Evolutionary conservation across 2,329 filamentous ascomycete species (phyloP).

Genomic region (Chaetomium sp.): DNA sequence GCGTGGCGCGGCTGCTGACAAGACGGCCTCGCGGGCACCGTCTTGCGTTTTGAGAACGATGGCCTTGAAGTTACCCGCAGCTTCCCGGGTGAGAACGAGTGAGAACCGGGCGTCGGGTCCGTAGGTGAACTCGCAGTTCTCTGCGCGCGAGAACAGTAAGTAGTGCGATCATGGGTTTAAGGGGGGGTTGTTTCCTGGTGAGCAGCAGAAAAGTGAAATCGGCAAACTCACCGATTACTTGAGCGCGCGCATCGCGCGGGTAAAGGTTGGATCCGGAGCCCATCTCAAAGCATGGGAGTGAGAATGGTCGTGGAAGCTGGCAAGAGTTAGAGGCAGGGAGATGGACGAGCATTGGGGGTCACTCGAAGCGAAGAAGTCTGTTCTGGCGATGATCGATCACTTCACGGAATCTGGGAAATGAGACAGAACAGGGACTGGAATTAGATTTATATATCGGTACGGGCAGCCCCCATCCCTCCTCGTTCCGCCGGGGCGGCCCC

Average conservation of each 20-base stretch:
- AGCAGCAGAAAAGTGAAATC: background rate
- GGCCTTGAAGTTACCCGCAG: slow-evolving; percentile 23
- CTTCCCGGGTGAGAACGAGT: slow-evolving; percentile 25
- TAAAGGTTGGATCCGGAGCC: slow-evolving; percentile 7
- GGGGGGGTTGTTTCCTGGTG: slow-evolving; percentile 4
- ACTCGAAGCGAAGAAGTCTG: background rate
- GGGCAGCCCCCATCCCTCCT: too few species aligned
- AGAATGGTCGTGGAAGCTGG: background rate
- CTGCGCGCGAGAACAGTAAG: slow-evolving; percentile 10
- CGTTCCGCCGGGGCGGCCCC: too few species aligned
- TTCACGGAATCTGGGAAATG: background rate
- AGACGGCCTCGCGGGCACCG: slow-evolving; percentile 24
- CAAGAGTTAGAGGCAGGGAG: slow-evolving; percentile 6
- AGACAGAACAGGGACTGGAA: background rate
- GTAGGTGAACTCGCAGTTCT: slow-evolving; percentile 27
- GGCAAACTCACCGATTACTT: slow-evolving; percentile 18
- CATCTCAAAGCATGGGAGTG: slow-evolving; percentile 7
- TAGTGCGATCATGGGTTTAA: background rate
- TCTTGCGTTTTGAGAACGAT: slow-evolving; percentile 21
- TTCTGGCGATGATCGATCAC: background rate
- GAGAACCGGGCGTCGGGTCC: slow-evolving; percentile 13
- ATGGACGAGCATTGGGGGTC: slow-evolving; percentile 18
- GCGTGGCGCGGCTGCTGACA: slow-evolving; percentile 29
- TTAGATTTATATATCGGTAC: too few species aligned
- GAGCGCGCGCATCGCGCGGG: slow-evolving; percentile 12